phyloP scores from a whole-genome alignment of 1,139 yeast genomes.

The Debaryomycetaceae sp. region DNA sequence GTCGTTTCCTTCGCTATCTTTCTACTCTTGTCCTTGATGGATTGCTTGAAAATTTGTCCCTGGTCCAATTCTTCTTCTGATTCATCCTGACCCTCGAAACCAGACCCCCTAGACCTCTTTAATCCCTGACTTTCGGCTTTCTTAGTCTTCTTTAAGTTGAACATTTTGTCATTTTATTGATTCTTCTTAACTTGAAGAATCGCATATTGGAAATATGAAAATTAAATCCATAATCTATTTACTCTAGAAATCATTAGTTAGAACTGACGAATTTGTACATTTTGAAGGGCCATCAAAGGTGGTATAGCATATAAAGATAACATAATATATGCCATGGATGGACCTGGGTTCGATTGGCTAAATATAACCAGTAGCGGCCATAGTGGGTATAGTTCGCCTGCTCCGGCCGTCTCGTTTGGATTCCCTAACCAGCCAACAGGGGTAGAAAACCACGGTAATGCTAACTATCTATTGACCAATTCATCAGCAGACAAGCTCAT shows the following conservation, averaged over 20 bases:
- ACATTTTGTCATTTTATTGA: conserved; percentile 2
- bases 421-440: conserved; percentile 9
- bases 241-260: background rate
- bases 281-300: background rate
- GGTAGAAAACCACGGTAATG: conserved; percentile 1
- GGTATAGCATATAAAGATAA: background rate
- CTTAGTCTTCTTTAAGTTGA: conserved; percentile 9
- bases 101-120: conserved; percentile 3
- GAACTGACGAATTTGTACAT: background rate
- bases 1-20: conserved; percentile 7
- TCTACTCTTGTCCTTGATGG: conserved; percentile 7
- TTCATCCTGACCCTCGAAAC: conserved; percentile 4
- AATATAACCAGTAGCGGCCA: conserved; percentile 13
- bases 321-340: conserved; percentile 9
- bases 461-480: conserved; percentile 8
- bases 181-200: background rate
- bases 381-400: conserved; percentile 14
- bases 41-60: conserved; percentile 5
- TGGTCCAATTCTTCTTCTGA: conserved; percentile 7
- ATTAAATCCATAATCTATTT: background rate
- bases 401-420: conserved; percentile 23
- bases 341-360: conserved; percentile 20
- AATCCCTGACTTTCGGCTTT: background rate
- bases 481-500: conserved; percentile 12
- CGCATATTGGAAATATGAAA: background rate